A percentile compares a stretch with the other conserved stretches of the same genome.
These are phyloP conservation scores for Fraxinus quadrangulata DNA, from an alignment of 257 asterid species.

Conservation along the genomic window DNA sequence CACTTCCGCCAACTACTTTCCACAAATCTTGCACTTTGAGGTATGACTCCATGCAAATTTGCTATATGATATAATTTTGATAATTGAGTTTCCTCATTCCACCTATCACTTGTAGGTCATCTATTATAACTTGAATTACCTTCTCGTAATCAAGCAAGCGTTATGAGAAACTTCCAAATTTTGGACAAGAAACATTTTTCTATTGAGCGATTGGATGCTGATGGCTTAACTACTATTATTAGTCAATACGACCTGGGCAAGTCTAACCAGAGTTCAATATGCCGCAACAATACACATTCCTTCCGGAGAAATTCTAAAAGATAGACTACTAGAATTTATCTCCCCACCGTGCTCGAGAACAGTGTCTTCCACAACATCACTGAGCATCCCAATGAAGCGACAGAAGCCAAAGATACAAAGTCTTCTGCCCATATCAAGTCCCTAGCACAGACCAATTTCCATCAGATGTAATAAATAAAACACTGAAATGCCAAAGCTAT, in stretches of 20 bases:
- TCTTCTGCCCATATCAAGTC: constrained; percentile 84
- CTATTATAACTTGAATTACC: too few relatives aligned
- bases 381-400: constrained; percentile 95
- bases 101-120: too few relatives aligned
- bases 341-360: constrained; percentile 98
- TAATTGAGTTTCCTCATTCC: too few relatives aligned
- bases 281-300: background rate
- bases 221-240: background rate
- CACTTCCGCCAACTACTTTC: too few relatives aligned
- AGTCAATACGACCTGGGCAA: background rate
- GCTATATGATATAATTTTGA: too few relatives aligned
- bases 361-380: constrained; percentile 97
- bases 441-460: constrained; percentile 43
- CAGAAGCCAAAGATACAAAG: constrained; percentile 95
- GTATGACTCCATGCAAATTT: too few relatives aligned
- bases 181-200: background rate
- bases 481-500: background rate
- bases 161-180: too few relatives aligned
- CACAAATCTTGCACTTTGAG: too few relatives aligned
- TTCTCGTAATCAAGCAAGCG: too few relatives aligned
- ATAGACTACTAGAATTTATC: constrained; percentile 43
- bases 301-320: background rate
- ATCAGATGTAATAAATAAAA: constrained; percentile 4
- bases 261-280: background rate
- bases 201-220: background rate